Evolutionary conservation across 2,329 filamentous ascomycete species (phyloP).

Genomic region (Aspergillus fischeri): DNA sequence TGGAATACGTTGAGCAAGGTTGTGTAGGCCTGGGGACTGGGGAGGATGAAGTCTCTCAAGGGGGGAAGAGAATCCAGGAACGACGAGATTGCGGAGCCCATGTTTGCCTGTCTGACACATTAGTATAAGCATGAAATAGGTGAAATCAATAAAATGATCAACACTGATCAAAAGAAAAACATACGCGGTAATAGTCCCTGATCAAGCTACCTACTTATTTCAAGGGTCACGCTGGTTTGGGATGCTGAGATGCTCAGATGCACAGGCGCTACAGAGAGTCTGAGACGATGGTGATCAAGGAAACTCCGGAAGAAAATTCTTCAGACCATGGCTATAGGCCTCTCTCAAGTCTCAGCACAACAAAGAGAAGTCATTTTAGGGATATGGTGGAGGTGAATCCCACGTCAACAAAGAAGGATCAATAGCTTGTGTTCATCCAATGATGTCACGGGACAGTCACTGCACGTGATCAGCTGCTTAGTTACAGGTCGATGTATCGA

Average conservation of each 20-base stretch:
- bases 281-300: neutral
- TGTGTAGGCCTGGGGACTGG: conserved; percentile 38
- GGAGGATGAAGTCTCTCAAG: conserved; percentile 31
- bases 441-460: neutral
- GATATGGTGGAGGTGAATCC: neutral
- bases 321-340: neutral
- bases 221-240: neutral
- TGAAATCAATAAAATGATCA: neutral
- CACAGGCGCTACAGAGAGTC: neutral
- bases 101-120: conserved; percentile 3
- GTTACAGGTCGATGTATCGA: neutral
- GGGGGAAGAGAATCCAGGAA: conserved; percentile 22
- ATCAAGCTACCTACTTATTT: neutral
- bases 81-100: conserved; percentile 23
- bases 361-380: neutral
- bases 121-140: neutral
- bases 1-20: conserved; percentile 36
- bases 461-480: neutral
- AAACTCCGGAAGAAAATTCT: neutral
- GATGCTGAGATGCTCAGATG: neutral
- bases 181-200: neutral
- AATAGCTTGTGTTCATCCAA: neutral
- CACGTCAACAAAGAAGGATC: neutral
- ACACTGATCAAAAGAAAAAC: neutral
- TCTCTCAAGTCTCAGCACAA: neutral